A percentile compares a stretch with the other conserved stretches of the same genome.
Evolutionary conservation across 768 basidiomycete genomes (phyloP).

Genomic region (Suillus clintonianus): DNA sequence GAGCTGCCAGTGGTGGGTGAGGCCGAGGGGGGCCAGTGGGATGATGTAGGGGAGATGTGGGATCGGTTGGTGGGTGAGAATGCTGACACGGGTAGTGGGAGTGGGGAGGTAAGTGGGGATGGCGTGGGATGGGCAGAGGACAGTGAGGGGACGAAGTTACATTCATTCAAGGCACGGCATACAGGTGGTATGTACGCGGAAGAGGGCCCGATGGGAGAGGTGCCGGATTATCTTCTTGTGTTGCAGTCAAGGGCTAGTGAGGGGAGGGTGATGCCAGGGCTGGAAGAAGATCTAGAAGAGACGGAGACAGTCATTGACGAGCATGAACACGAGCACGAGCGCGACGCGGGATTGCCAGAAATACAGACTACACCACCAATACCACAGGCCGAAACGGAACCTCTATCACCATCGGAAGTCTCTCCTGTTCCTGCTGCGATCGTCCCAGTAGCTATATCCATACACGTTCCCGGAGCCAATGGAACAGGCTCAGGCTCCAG

Average conservation of each 20-base stretch:
- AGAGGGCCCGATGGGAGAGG: slow-evolving; percentile 48
- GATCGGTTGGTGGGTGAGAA: slow-evolving; percentile 42
- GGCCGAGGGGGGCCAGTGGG: slow-evolving; percentile 42
- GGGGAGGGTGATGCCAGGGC: background rate
- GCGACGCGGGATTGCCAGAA: slow-evolving; percentile 7
- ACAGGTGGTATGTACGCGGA: slow-evolving; percentile 14
- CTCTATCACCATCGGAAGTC: background rate
- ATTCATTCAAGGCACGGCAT: slow-evolving; percentile 22
- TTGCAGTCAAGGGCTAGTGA: background rate
- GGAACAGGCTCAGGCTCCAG: slow-evolving; percentile 42
- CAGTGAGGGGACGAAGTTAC: slow-evolving; percentile 37
- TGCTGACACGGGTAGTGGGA: slow-evolving; percentile 12
- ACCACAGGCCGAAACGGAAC: slow-evolving; percentile 5
- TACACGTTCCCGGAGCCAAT: background rate
- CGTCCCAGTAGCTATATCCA: background rate
- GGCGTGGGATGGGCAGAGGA: slow-evolving; percentile 58
- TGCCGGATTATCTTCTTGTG: slow-evolving; percentile 30
- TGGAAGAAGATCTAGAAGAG: slow-evolving; percentile 3
- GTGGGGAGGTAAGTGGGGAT: slow-evolving; percentile 24
- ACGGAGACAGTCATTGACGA: slow-evolving; percentile 6
- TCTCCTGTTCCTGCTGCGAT: background rate
- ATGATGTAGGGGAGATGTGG: slow-evolving; percentile 57
- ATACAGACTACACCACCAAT: background rate
- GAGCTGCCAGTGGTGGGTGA: slow-evolving; percentile 34
- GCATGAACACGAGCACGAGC: too few relatives aligned